Base-by-base conservation (phyloP, 805 yeast species). In the Candida maltosa region DNA sequence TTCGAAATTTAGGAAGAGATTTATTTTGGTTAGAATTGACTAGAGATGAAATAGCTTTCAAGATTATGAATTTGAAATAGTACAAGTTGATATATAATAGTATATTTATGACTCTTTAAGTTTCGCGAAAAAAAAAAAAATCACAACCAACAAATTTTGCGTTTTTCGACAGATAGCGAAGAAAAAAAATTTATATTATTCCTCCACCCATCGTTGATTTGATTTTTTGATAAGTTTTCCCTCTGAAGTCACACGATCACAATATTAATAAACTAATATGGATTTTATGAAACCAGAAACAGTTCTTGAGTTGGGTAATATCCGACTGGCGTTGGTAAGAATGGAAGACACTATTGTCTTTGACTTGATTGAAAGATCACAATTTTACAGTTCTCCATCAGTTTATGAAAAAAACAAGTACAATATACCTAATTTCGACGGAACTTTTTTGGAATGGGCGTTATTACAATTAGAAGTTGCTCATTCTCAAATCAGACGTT, bases 321-420 rank as follows among this genome's bases (percentile, higher is more conserved):
- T 93, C 50, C 78, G 98, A 43, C 80, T 76, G 41, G 83, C 87
- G 12, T 69, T 93, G 31, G 81, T 89, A 26, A 77, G 96, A 36
- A 87, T 93, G 96, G 98, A 93, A 55, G 97, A 93, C 60, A 85
- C 97, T 5, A 88, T 93, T 48, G 83, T 93, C 42, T 93, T 89
- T 69, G 85, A 83, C 38, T 75, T 93, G 47, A 89, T 93, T 41
- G 98, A 93, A 58, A 73, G 98, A 45, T 86, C 96, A 3, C 96
- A 91, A 62, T 91, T 87, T 54, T 80, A 69, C 47, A 73, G 75
- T 20, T 80, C 87, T 35, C 83, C 85, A 2, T 73, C 85, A 12
- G 87, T 88, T 6, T 93, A 93, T 62, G 70, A 73, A 47, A 47
- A 54, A 8, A 70, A 76, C 45, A 74, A 74, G 42, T 76, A 66